Conservation (phyloP, 2,329 filamentous ascomycete genomes). For the Paecilomyces fulvus region DNA sequence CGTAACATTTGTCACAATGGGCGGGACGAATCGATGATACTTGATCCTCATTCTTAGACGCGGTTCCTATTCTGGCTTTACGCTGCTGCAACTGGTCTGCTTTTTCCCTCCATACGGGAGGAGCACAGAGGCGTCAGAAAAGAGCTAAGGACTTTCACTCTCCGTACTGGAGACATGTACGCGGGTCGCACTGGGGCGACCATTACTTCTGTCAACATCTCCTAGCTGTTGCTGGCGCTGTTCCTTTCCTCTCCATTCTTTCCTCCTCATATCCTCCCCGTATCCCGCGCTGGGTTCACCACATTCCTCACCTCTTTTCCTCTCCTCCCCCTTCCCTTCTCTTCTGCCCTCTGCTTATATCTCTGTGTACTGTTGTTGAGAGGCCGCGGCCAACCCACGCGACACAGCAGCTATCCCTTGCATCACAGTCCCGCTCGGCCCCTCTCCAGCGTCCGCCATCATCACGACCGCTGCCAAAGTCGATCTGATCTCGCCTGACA, state of each 20-base stretch:
- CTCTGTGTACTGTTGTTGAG: slow-evolving; percentile 4
- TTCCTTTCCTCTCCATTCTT: slow-evolving; percentile 8
- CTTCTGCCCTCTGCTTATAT: slow-evolving; percentile 6
- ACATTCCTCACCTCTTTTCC: slow-evolving; percentile 8
- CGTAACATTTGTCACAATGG: slow-evolving; percentile 16
- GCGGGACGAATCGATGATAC: slow-evolving; percentile 13
- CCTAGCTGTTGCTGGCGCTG: slow-evolving; percentile 1
- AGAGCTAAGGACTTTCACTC: background rate
- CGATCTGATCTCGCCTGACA: slow-evolving; percentile 6
- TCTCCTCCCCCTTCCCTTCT: slow-evolving; percentile 6
- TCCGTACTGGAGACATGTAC: background rate
- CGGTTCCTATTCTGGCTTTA: slow-evolving; percentile 6
- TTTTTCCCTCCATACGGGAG: background rate
- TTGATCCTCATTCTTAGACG: slow-evolving; percentile 5
- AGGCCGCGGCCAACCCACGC: slow-evolving; percentile 3
- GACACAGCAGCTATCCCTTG: background rate
- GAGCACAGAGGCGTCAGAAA: background rate
- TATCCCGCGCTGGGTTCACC: slow-evolving; percentile 1
- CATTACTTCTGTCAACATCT: background rate
- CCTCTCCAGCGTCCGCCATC: slow-evolving; percentile 1
- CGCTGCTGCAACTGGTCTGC: background rate
- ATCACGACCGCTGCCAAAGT: slow-evolving; percentile 3
- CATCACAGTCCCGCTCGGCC: slow-evolving; percentile 2
- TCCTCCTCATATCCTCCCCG: background rate
- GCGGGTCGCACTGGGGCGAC: background rate